A percentile compares a stretch with the other conserved stretches of the same genome.
These are phyloP conservation scores for Immersiporthe knoxdaviesiana DNA, from an alignment of 2,329 filamentous ascomycete species.

Conservation along the genomic window DNA sequence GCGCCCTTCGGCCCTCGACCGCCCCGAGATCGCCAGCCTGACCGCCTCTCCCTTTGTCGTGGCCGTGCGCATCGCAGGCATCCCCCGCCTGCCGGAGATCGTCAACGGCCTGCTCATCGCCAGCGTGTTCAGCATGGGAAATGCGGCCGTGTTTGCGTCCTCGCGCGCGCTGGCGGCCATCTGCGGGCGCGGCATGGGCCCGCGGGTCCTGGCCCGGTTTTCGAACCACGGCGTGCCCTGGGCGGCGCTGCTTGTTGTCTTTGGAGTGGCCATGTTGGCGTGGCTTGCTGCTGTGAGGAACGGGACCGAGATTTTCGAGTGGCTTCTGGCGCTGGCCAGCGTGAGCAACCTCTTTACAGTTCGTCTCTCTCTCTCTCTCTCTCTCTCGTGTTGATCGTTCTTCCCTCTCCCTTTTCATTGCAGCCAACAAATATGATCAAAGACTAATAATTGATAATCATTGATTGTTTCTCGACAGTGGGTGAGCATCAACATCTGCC, in stretches of 20 bases:
- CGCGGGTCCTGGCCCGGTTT: conserved; percentile 31
- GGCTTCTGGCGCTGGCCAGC: conserved; percentile 55
- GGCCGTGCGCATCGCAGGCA: conserved; percentile 40
- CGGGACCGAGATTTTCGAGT: conserved; percentile 47
- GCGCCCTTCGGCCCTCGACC: conserved; percentile 36
- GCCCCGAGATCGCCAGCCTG: conserved; percentile 34
- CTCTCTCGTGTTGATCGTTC: no score
- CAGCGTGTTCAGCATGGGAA: conserved; percentile 44
- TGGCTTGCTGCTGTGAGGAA: conserved; percentile 46
- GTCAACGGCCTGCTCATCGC: conserved; percentile 28
- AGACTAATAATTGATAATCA: no score
- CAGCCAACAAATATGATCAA: no score
- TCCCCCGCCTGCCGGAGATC: conserved; percentile 17
- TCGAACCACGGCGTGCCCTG: conserved; percentile 34
- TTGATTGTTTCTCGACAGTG: conserved; percentile 36
- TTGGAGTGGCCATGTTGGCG: conserved; percentile 45
- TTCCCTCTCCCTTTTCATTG: no score
- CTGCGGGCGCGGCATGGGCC: conserved; percentile 42
- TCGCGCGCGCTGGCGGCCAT: conserved; percentile 43
- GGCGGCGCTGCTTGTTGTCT: conserved; percentile 34
- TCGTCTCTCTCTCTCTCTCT: background rate
- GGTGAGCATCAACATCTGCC: conserved; percentile 49
- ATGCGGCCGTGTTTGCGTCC: conserved; percentile 46
- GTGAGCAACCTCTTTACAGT: conserved; percentile 50
- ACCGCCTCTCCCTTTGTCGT: conserved; percentile 39